These are phyloP conservation scores for Canna indica DNA, from an alignment of 176 grass and related monocot genomes.

Conservation along the genomic window DNA sequence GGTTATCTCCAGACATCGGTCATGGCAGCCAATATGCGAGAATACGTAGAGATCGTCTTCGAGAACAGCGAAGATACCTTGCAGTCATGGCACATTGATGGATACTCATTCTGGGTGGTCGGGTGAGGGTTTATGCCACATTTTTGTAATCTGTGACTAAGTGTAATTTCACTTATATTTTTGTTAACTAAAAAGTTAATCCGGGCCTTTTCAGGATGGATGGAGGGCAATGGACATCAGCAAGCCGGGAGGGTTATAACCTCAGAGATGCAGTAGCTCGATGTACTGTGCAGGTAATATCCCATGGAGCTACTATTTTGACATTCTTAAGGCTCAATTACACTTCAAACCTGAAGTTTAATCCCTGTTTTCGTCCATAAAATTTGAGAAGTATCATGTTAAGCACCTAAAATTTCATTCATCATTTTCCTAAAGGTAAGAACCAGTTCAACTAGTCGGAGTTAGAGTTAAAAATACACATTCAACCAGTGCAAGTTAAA, in stretches of 20 bases:
- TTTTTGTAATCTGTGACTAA: neutral
- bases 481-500: too few species aligned
- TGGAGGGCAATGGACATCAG: slow-evolving; percentile 67
- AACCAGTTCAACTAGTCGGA: too few species aligned
- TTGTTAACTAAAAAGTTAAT: neutral
- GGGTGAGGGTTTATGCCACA: slow-evolving; percentile 24
- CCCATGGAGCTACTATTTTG: too few species aligned
- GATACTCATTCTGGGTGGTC: slow-evolving; percentile 87
- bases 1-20: slow-evolving; percentile 76
- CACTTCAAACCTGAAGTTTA: too few species aligned
- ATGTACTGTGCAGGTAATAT: slow-evolving; percentile 81
- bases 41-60: slow-evolving; percentile 77
- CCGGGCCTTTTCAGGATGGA: slow-evolving; percentile 78
- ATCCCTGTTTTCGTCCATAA: too few species aligned
- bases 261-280: slow-evolving; percentile 69
- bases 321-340: neutral
- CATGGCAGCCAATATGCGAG: slow-evolving; percentile 73
- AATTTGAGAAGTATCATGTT: too few species aligned
- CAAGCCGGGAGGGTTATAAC: slow-evolving; percentile 63
- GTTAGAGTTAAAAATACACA: too few species aligned
- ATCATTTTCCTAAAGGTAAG: too few species aligned
- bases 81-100: slow-evolving; percentile 89
- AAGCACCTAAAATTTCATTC: too few species aligned
- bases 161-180: neutral
- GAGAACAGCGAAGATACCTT: slow-evolving; percentile 62